These are phyloP conservation scores for Chlorencoelia australis DNA, from an alignment of 2,329 filamentous ascomycete genomes.

Conservation along the genomic window DNA sequence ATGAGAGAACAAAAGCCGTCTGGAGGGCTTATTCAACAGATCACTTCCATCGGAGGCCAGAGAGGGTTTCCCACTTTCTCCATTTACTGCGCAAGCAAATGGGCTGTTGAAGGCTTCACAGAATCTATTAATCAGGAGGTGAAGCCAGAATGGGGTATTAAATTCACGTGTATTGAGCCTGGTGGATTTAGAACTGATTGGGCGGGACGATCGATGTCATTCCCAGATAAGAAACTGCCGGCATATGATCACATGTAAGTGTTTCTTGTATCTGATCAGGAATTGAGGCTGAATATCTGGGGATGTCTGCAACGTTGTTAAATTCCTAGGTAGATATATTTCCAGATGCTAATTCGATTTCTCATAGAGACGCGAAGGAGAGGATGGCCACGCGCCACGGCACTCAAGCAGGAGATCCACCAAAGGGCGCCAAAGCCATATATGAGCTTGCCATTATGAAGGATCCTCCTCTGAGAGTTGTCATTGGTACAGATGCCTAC, in stretches of 20 bases:
- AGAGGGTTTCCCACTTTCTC: slow-evolving; percentile 26
- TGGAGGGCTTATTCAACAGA: slow-evolving; percentile 32
- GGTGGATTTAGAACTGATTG: slow-evolving; percentile 32
- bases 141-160: slow-evolving; percentile 31
- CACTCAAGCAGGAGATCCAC: slow-evolving; percentile 32
- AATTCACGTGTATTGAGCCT: slow-evolving; percentile 32
- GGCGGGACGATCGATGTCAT: slow-evolving; percentile 28
- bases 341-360: no score
- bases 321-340: no score
- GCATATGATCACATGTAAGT: slow-evolving; percentile 39
- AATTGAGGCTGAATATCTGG: no score
- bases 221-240: slow-evolving; percentile 32
- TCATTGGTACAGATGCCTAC: slow-evolving; percentile 45
- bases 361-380: slow-evolving; percentile 33
- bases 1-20: slow-evolving; percentile 27
- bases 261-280: no score
- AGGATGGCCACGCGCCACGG: slow-evolving; percentile 29
- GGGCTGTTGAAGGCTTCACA: slow-evolving; percentile 33
- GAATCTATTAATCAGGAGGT: slow-evolving; percentile 29
- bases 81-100: slow-evolving; percentile 33
- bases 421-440: slow-evolving; percentile 39
- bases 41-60: slow-evolving; percentile 32
- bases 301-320: no score
- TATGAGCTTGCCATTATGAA: slow-evolving; percentile 44
- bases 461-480: slow-evolving; percentile 41